Conservation (phyloP, 164 flowering plant species). For the Magnolia changhungtana region DNA sequence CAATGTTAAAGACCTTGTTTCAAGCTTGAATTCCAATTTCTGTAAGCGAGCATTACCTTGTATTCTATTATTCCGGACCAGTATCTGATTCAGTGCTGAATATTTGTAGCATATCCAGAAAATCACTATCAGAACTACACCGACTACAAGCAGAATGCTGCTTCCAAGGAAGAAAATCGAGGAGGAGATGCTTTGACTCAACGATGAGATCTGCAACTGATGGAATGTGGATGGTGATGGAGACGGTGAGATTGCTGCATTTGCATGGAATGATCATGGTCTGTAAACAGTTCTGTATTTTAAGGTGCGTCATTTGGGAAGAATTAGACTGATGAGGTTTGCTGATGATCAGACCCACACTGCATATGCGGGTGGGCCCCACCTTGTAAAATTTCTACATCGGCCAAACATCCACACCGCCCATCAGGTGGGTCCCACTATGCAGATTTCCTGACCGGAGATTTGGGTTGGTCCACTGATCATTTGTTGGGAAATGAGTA, state of each 20-base stretch:
- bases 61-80: slow-evolving; percentile 5
- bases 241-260: slow-evolving; percentile 23
- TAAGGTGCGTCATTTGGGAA: not conserved
- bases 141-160: slow-evolving; percentile 26
- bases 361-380: not conserved
- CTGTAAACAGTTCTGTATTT: no score
- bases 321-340: no score
- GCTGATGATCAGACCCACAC: not conserved
- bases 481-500: no score
- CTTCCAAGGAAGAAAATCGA: slow-evolving; percentile 46
- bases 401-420: no score
- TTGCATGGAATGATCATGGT: not conserved
- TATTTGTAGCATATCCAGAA: slow-evolving; percentile 30
- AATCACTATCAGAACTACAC: slow-evolving; percentile 34
- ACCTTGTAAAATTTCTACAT: no score
- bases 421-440: no score
- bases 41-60: slow-evolving; percentile 23
- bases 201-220: slow-evolving; percentile 5
- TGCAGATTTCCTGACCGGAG: no score
- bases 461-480: no score
- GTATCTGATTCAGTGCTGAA: slow-evolving; percentile 16
- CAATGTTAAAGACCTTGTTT: not conserved
- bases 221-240: not conserved
- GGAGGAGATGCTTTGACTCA: slow-evolving; percentile 9
- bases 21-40: not conserved